Evolutionary conservation across 441 rosid genomes (phyloP), one percentile per base, ranked within the genome.

Genomic region (Pelargonium citronellum): DNA sequence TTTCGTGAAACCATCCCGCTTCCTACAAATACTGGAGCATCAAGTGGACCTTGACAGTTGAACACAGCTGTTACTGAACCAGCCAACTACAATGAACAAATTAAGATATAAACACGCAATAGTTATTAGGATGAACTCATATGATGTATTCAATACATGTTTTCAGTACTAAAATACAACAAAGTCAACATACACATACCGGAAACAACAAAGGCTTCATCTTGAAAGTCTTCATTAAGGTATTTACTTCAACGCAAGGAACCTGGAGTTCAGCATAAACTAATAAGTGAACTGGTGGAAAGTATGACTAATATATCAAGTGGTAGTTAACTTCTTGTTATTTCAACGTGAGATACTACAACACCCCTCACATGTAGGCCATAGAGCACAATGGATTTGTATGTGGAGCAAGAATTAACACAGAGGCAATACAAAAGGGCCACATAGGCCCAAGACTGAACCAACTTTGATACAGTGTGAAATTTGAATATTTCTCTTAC

Each of bases 11-110:
- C 96, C 88, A 95, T 91, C 69, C 97, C 97, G 78, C 99, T 95
- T 67, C 99, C 99, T 79, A 95, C 98, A 81, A 95, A 95, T 74
- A 85, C 78, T 6, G 99, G 99, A 76, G 98, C 98, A 84, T 92
- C 97, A 72, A 95, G 75, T 69, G 97, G 99, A 37, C 99, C 99
- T 91, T 95, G 99, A 83, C 98, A 92, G 82, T 95, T 95, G 82
- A 95, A 95, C 69, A 95, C 98, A 66, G 98, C 96, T 77, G 99
- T 95, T 30, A 95, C 88, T 78, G 88, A 91, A 77, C 99, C 99
- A 75, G 99, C 99, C 80, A 95, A 80, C 99, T 95, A 88, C 86
- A 83, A 69, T 68, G 78, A 79, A 47, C 34, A 69, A 15, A 69
- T 70, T 17, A 58, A 44, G 65, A 47, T 78, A 46, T 57, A 37